Conservation (phyloP, 352 stramenopile genomes). For the Phytophthora pseudosyringae region DNA sequence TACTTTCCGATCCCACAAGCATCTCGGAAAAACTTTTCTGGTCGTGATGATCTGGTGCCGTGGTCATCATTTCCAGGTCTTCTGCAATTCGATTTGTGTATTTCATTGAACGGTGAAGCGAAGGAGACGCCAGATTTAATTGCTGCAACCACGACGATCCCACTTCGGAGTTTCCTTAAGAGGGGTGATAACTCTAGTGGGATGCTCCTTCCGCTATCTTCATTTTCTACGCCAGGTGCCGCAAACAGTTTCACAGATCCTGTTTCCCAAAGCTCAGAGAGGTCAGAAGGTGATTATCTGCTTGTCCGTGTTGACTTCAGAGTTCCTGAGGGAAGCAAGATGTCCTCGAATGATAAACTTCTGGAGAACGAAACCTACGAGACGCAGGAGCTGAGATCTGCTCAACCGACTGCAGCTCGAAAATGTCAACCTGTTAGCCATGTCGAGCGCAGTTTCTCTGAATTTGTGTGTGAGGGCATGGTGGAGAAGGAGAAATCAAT, state of each 20-base stretch:
- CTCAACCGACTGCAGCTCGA: slow-evolving; percentile 8
- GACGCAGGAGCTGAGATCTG: slow-evolving; percentile 13
- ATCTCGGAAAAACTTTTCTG: slow-evolving; percentile 77
- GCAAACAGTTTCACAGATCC: slow-evolving; percentile 1
- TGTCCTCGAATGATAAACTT: slow-evolving; percentile 27
- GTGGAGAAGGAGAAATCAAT: slow-evolving; percentile 73
- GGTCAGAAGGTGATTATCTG: slow-evolving; percentile 46
- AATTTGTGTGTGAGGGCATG: slow-evolving; percentile 74
- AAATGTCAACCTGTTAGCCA: slow-evolving; percentile 34
- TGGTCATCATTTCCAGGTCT: slow-evolving; percentile 80
- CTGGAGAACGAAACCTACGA: slow-evolving; percentile 17
- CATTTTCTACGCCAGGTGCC: slow-evolving; percentile 28
- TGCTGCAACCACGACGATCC: slow-evolving; percentile 57
- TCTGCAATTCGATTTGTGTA: slow-evolving; percentile 77
- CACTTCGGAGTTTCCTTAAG: slow-evolving; percentile 53
- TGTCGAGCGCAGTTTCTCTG: slow-evolving; percentile 68
- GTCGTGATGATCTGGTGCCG: slow-evolving; percentile 74
- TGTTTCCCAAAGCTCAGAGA: slow-evolving; percentile 17
- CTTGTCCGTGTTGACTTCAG: slow-evolving; percentile 62
- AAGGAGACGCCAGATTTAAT: slow-evolving; percentile 75
- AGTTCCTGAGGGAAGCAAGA: slow-evolving; percentile 33
- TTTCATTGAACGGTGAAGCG: slow-evolving; percentile 71
- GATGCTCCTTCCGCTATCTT: slow-evolving; percentile 46
- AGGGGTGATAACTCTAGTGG: slow-evolving; percentile 37
- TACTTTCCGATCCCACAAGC: slow-evolving; percentile 85